Conservation (phyloP, 129 eudicot species). For the Artemisia annua region DNA sequence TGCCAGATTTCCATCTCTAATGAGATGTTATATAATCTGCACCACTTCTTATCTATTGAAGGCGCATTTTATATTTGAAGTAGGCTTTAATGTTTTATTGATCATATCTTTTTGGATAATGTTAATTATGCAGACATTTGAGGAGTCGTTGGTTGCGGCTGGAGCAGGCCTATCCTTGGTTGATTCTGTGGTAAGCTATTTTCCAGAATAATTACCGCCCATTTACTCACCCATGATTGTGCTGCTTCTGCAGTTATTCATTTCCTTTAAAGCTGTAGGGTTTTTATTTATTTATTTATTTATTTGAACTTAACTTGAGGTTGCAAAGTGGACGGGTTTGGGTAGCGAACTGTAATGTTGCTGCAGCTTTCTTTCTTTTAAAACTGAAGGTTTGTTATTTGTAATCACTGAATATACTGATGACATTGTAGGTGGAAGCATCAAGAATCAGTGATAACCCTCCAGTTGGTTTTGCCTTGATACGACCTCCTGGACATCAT, state of each 20-base stretch:
- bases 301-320: too few relatives aligned
- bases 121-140: conserved; percentile 63
- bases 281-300: not conserved
- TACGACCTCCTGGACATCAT: conserved; percentile 98
- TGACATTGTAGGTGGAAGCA: conserved; percentile 61
- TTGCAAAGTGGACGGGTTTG: too few relatives aligned
- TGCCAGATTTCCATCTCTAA: too few relatives aligned
- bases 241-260: not conserved
- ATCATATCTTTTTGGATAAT: not conserved
- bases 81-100: too few relatives aligned
- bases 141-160: conserved; percentile 82
- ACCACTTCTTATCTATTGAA: not conserved
- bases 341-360: too few relatives aligned
- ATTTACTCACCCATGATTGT: not conserved
- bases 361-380: not conserved
- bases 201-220: not conserved
- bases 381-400: not conserved
- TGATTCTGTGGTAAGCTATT: conserved; percentile 77
- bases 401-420: not conserved
- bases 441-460: conserved; percentile 60
- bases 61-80: not conserved
- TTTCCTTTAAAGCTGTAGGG: not conserved
- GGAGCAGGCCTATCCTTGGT: conserved; percentile 92
- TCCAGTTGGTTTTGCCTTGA: conserved; percentile 84
- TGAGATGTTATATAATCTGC: too few relatives aligned